Evolutionary conservation across 2,329 filamentous ascomycete species (phyloP).

Genomic region (Cercospora beticola): DNA sequence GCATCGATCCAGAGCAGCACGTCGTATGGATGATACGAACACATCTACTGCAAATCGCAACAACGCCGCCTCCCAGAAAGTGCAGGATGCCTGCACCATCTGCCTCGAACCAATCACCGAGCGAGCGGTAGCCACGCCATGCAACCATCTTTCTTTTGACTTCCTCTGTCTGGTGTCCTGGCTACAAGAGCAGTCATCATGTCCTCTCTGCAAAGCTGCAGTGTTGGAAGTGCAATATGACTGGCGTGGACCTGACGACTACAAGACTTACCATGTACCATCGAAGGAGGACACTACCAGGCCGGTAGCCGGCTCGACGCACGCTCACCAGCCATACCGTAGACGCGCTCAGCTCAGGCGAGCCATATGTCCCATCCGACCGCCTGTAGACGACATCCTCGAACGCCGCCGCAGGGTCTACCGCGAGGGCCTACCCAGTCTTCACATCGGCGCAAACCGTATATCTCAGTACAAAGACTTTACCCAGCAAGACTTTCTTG

Average conservation of each 20-base stretch:
- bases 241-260: constrained; percentile 53
- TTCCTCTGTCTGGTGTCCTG: constrained; percentile 81
- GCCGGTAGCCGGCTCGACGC: not conserved
- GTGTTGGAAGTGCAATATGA: constrained; percentile 65
- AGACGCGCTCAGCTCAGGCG: constrained; percentile 6
- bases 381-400: constrained; percentile 43
- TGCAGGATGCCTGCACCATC: constrained; percentile 70
- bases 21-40: constrained; percentile 29
- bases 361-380: not conserved
- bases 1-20: not conserved
- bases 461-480: constrained; percentile 75
- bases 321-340: constrained; percentile 1
- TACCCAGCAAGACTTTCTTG: constrained; percentile 64
- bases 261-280: constrained; percentile 54
- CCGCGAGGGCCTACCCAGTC: constrained; percentile 67
- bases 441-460: constrained; percentile 79
- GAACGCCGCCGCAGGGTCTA: constrained; percentile 71
- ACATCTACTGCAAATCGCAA: constrained; percentile 26
- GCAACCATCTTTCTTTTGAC: constrained; percentile 78
- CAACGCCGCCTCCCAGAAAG: constrained; percentile 29
- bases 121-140: constrained; percentile 69
- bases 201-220: constrained; percentile 69
- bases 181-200: constrained; percentile 69
- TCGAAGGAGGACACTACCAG: constrained; percentile 8
- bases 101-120: constrained; percentile 77